Evolutionary conservation across 2,329 filamentous ascomycete genomes (phyloP), one percentile per base, ranked within the genome.

Genomic region (Exophiala xenobiotica): DNA sequence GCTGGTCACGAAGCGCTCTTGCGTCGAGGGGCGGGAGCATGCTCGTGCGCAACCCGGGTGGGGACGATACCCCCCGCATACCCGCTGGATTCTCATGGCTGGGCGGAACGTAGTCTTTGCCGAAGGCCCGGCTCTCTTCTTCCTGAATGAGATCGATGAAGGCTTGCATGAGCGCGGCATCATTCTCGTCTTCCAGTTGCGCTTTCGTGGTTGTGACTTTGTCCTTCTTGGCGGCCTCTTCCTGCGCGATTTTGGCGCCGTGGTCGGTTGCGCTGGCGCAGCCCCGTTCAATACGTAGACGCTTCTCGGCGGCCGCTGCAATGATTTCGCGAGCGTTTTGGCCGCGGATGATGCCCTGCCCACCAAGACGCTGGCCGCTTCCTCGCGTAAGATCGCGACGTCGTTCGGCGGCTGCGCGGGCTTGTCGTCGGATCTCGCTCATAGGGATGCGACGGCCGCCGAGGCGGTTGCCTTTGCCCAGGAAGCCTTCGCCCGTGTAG

Each of bases 401-500:
- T 66, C 85, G 84, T 67, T 95, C 87, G 3, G 88, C 87, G 8
- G 87, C 84, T 9, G 78, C 81, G 44, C 88, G 81, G 23, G 90
- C 89, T 53, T 88, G 75, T 27, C 88, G 81, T 22, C 86, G 82
- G 51, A 87, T 85, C 70, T 96, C 91, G 16, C 86, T 76, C 52
- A 81, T 73, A 1, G 87, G 81, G n/a, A 89, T 76, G 35, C 71
- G 72, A 53, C 68, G 70, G 2, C 86, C 87, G 47, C 91, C 91
- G 0, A 96, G 78, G 8, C 81, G 81, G 12, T 82, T 81, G 1
- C 91, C 92, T 24, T 85, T 74, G 0, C 85, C 85, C 23, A 96
- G 73, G 70, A 96, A 96, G 0, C 88, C 88, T 68, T 96, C 90
- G 9, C 92, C 92, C 0, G 88, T 95, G 65, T 92, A 96, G 14